Evolutionary conservation across 805 yeast species (phyloP), one percentile per base, ranked within the genome.

Genomic region (Saturnispora diversa): DNA sequence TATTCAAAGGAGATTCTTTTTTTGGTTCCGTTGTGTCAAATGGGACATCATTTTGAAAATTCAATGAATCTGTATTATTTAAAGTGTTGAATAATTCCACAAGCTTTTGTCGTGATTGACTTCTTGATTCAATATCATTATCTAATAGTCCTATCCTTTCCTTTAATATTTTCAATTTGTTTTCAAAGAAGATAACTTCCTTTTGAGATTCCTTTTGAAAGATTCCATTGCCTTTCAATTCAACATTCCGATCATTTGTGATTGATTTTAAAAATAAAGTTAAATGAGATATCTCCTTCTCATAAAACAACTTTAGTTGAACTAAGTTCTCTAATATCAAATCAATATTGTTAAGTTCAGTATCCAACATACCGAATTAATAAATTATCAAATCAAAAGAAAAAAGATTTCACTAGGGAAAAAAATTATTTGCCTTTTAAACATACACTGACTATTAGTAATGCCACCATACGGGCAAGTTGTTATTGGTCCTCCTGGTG

Each of bases 401-500:
- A 24, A 34, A 25, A 17, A 16, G 28, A 13, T 25, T 25, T 19
- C 10, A 21, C 8, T 19, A 30, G 16, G 12, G 21, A n/a, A 37
- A 15, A 39, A 39, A 25, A 32, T 20, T 26, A 25, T 23, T 24
- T 24, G 20, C 13, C 25, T 22, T 12, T 25, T n/a, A 25, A 17
- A n/a, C 8, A 17, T 26, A 6, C 33, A 12, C 26, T 31, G 31
- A 31, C 7, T 24, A 32, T n/a, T n/a, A n/a, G n/a, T 34, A 15
- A 44, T 74, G 79, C 66, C 78, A 7, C 63, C 65, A 11, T 84
- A 84, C 60, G 96, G 94, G 3, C 96, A 92, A 62, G 75, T 92
- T 8, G 88, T 90, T 8, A 86, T 92, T 28, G 99, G 99, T 0
- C 97, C 98, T 0, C 99, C 99, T 1, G 99, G 98, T 1, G 74